These are phyloP conservation scores for Lodderomyces theae DNA, from an alignment of 1,139 yeast genomes.

Conservation along the genomic window DNA sequence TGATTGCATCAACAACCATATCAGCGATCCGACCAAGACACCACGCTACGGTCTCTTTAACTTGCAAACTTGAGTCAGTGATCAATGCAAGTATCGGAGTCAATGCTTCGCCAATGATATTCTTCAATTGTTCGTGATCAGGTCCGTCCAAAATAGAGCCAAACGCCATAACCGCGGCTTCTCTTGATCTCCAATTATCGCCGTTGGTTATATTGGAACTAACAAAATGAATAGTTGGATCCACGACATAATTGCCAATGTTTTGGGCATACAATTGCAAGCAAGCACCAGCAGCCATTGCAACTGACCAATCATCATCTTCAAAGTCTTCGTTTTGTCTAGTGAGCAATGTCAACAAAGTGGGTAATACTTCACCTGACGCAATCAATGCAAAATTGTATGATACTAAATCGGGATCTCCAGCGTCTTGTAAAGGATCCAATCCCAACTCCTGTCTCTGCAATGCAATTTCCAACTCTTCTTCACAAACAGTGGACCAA, in stretches of 20 bases:
- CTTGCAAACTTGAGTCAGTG: slow-evolving; percentile 73
- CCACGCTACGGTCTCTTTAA: slow-evolving; percentile 97
- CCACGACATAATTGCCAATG: slow-evolving; percentile 81
- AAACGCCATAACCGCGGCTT: slow-evolving; percentile 98
- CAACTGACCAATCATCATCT: slow-evolving; percentile 96
- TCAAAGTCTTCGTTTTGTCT: slow-evolving; percentile 89
- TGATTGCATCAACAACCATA: slow-evolving; percentile 74
- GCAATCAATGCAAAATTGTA: slow-evolving; percentile 85
- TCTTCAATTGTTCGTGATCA: slow-evolving; percentile 64
- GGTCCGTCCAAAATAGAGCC: slow-evolving; percentile 97
- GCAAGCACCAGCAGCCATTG: slow-evolving; percentile 99
- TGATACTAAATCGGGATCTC: slow-evolving; percentile 36
- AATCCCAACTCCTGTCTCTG: slow-evolving; percentile 59
- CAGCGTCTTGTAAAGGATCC: slow-evolving; percentile 18
- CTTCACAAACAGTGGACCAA: slow-evolving; percentile 98
- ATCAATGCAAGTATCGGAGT: slow-evolving; percentile 73
- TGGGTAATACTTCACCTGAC: slow-evolving; percentile 81
- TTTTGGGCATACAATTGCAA: slow-evolving; percentile 89
- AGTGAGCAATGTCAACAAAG: slow-evolving; percentile 72
- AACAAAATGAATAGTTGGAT: slow-evolving; percentile 80
- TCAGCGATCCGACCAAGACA: slow-evolving; percentile 96
- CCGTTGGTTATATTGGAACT: slow-evolving; percentile 60
- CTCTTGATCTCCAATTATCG: slow-evolving; percentile 77
- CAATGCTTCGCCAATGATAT: slow-evolving; percentile 75
- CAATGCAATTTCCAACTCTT: slow-evolving; percentile 76